Evolutionary conservation across 73 alveolate genomes (phyloP), one percentile per base, ranked within the genome.

Genomic region (Blepharisma stoltei): DNA sequence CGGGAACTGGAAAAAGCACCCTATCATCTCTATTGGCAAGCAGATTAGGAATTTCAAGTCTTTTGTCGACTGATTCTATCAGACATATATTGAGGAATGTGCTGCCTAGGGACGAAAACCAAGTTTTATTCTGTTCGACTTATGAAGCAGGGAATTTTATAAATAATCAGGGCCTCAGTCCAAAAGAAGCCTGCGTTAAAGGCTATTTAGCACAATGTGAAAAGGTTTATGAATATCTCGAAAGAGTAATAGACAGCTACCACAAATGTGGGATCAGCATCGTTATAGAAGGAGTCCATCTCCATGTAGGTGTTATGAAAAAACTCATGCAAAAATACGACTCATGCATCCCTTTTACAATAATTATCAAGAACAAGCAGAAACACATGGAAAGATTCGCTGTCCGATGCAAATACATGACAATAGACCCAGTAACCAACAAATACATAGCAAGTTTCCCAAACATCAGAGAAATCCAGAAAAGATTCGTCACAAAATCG

Each of bases 1-100:
- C 95, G n/a, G 97, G 97, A 1, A 90, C 97, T 49, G 97, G 97
- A 9, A 90, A 90, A 70, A 80, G 92, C 20, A 90, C 97, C 49
- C 78, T 86, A n/a, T 85, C 94, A 43, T 83, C 95, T 48, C 80
- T 90, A 3, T 83, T 90, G 25, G 97, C 95, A 6, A 71, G 89
- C 45, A 82, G 92, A 47, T 73, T 90, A 48, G 94, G 94, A 14
- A 90, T 90, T 37, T 86, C 97, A 55, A 88, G 93, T 8, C 91
- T 88, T 14, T 67, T 90, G 23, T 78, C 91, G 27, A 88, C 97
- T 54, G 97, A 90, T 68, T 83, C 95, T 18, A 88, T 90, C 37
- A 75, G 97, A 45, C 97, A 90, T 67, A 87, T 90, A 53, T 76
- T 90, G 90, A 88, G 97, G 60, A 90, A 90, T 71, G 88, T 90